Evolutionary conservation across 139 green algal genomes (phyloP).

Genomic region (Astrephomene gubernaculifera): DNA sequence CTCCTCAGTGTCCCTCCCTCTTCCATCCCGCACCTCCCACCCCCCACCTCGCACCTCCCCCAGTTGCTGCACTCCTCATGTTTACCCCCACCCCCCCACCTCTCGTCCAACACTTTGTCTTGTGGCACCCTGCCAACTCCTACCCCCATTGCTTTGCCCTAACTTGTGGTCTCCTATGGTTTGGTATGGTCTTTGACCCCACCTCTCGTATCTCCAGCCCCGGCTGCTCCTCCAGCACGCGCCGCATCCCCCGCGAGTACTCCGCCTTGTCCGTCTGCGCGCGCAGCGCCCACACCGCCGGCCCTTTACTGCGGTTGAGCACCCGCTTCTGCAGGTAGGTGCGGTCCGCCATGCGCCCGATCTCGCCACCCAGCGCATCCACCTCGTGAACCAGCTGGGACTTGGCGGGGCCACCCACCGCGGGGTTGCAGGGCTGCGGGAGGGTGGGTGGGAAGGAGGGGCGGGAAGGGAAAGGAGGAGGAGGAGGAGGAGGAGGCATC

Average conservation of each 20-base stretch:
- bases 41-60: no score
- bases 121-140: no score
- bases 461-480: not conserved
- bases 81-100: not conserved
- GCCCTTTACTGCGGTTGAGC: conserved; percentile 93
- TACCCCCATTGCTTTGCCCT: no score
- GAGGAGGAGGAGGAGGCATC: not conserved
- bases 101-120: not conserved
- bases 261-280: conserved; percentile 98
- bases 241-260: conserved; percentile 83
- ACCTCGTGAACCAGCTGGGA: conserved; percentile 96
- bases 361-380: conserved; percentile 96
- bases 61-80: no score
- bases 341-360: conserved; percentile 94
- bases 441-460: not conserved
- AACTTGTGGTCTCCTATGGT: no score
- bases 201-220: conserved; percentile 93
- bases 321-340: conserved; percentile 96
- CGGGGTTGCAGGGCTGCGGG: conserved; percentile 85
- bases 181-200: no score
- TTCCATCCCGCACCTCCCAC: no score
- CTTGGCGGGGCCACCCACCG: conserved; percentile 94
- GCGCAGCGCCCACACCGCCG: conserved; percentile 96
- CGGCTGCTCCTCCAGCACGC: conserved; percentile 81
- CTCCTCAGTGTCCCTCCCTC: not conserved